Evolutionary conservation across 1,284 basidiomycete genomes (phyloP).

Genomic region (Lentinula novae-zelandiae): DNA sequence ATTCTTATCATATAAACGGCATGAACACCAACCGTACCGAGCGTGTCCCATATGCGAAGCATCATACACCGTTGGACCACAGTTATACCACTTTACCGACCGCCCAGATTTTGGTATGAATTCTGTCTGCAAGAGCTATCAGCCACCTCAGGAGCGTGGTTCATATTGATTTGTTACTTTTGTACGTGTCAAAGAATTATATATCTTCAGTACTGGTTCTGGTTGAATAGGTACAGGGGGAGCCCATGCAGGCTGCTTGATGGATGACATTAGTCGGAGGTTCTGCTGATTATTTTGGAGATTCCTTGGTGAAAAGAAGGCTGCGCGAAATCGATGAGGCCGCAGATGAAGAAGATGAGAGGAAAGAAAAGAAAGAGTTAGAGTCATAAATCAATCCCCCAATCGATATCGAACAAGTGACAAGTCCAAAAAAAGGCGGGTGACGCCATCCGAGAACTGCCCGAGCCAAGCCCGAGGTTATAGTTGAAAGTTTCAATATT

Average conservation of each 20-base stretch:
- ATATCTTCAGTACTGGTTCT: slow-evolving; percentile 78
- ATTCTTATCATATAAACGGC: background rate
- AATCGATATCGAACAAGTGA: background rate
- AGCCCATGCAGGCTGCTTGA: slow-evolving; percentile 55
- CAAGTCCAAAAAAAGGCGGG: background rate
- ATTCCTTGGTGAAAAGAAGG: background rate
- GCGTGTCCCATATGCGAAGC: slow-evolving; percentile 99
- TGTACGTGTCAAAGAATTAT: slow-evolving; percentile 90
- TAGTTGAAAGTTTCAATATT: too few relatives aligned
- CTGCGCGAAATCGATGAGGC: background rate
- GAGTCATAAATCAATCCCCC: background rate
- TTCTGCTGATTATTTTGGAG: background rate
- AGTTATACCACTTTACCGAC: slow-evolving; percentile 99
- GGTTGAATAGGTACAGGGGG: slow-evolving; percentile 42
- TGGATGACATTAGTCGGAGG: slow-evolving; percentile 23
- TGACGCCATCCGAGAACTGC: background rate
- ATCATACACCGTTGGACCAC: slow-evolving; percentile 99
- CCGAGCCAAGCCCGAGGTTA: too few relatives aligned
- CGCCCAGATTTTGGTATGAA: slow-evolving; percentile 81
- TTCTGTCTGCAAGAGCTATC: slow-evolving; percentile 50
- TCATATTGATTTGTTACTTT: slow-evolving; percentile 55
- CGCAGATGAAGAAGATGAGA: background rate
- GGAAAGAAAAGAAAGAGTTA: background rate
- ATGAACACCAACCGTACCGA: slow-evolving; percentile 46
- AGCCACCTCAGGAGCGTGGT: slow-evolving; percentile 7